Evolutionary conservation across 2,329 filamentous ascomycete species (phyloP), one percentile per base, ranked within the genome.

Genomic region (Scytalidium lignicola): DNA sequence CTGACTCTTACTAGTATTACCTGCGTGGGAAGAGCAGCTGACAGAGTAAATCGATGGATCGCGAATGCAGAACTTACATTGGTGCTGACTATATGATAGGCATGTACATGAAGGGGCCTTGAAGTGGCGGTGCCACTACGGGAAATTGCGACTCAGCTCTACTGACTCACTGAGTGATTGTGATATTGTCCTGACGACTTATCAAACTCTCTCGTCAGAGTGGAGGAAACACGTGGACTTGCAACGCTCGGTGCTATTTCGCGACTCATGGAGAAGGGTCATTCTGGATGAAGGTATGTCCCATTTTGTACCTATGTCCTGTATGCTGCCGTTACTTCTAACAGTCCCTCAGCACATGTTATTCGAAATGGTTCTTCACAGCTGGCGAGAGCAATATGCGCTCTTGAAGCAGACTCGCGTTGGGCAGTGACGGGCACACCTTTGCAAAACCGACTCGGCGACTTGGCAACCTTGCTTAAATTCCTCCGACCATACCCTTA

Each of bases 341-440:
- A 26, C 23, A 26, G 23, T 6, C n/a, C 6, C 17, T 22, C n/a
- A 54, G 53, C 53, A 2, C 53, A 53, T 17, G 48, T 41, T 21
- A 55, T 55, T 41, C 44, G 49, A 39, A 55, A 51, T 40, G 43
- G 51, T 46, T 18, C 21, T 12, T 50, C 51, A 17, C 21, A 22
- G 15, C 71, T 67, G 55, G 61, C 68, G 17, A 60, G 55, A 45
- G 70, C 71, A 1, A 57, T 70, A 0, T 72, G 65, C 26, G 61
- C 61, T 2, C 60, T 78, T 0, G 51, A 68, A 0, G 61, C 68
- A 0, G 51, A 61, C 6, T 48, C 59, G 1, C 65, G 74, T 4
- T 78, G 74, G 74, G 70, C 68, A 1, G 66, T 78, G 0, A 76
- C 72, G 0, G 74, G 74, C 0, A 78, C 74, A 0, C 74, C 74